These are phyloP conservation scores for Musa itinerans DNA, from an alignment of 176 grass and related monocot species.

Conservation along the genomic window DNA sequence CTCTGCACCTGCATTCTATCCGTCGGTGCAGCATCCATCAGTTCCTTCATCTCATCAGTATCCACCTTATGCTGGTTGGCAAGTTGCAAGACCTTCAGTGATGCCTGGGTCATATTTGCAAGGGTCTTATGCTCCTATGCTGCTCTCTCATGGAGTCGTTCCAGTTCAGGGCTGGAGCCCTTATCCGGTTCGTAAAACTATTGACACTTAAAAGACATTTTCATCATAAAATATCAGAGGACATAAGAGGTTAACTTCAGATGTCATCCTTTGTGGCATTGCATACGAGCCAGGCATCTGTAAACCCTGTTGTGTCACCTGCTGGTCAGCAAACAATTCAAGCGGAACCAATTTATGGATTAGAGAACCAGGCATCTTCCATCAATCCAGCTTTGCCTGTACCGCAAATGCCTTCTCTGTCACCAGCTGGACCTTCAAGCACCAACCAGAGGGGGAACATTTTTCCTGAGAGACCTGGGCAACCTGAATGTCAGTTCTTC, in stretches of 20 bases:
- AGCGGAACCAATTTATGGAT: conserved; percentile 26
- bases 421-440: conserved; percentile 21
- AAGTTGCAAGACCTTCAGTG: conserved; percentile 65
- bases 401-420: conserved; percentile 13
- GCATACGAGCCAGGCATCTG: conserved; percentile 20
- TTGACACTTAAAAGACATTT: neutral
- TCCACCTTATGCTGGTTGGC: conserved; percentile 52
- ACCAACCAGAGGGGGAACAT: conserved; percentile 14
- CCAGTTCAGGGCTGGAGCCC: conserved; percentile 85
- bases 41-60: conserved; percentile 52
- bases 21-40: conserved; percentile 10
- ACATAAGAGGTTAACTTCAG: neutral
- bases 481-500: conserved; percentile 35
- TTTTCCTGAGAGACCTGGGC: conserved; percentile 33
- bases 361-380: conserved; percentile 13
- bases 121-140: conserved; percentile 66
- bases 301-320: conserved; percentile 21
- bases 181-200: conserved; percentile 48
- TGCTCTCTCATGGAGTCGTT: conserved; percentile 58
- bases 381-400: conserved; percentile 12
- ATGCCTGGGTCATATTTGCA: conserved; percentile 29
- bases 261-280: conserved; percentile 5
- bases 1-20: conserved; percentile 14
- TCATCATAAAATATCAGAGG: neutral
- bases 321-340: conserved; percentile 31